Evolutionary conservation across 768 basidiomycete genomes (phyloP).

Genomic region (Boletus tomentosulus): DNA sequence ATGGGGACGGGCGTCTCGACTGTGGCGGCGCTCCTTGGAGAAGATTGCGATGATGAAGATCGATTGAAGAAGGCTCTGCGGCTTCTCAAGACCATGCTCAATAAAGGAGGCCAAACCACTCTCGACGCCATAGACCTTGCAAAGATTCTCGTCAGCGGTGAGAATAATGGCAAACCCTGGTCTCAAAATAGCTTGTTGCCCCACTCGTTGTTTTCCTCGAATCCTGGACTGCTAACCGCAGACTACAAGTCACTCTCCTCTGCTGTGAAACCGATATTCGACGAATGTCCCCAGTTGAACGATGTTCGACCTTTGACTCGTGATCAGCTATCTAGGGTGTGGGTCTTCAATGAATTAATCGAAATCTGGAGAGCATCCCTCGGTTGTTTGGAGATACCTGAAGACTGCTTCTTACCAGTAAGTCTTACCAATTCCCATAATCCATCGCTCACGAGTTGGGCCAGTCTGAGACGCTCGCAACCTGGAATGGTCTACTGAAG

Average conservation of each 20-base stretch:
- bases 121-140: slow-evolving; percentile 53
- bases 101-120: slow-evolving; percentile 47
- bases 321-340: slow-evolving; percentile 51
- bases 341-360: slow-evolving; percentile 50
- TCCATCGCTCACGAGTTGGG: slow-evolving; percentile 3
- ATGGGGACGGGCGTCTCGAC: slow-evolving; percentile 56
- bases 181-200: slow-evolving; percentile 47
- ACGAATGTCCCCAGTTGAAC: slow-evolving; percentile 46
- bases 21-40: slow-evolving; percentile 50
- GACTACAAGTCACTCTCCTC: slow-evolving; percentile 47
- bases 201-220: slow-evolving; percentile 49
- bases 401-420: slow-evolving; percentile 48
- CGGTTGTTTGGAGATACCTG: slow-evolving; percentile 41
- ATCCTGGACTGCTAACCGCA: slow-evolving; percentile 50
- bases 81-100: slow-evolving; percentile 54
- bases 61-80: slow-evolving; percentile 43
- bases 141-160: slow-evolving; percentile 36
- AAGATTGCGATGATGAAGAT: slow-evolving; percentile 37
- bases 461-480: slow-evolving; percentile 44
- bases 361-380: slow-evolving; percentile 50
- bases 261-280: slow-evolving; percentile 49
- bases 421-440: slow-evolving; percentile 19
- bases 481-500: slow-evolving; percentile 57
- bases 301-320: slow-evolving; percentile 56
- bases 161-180: slow-evolving; percentile 39